These are phyloP conservation scores for Aspergillus floridensis DNA, from an alignment of 2,329 filamentous ascomycete genomes.

Conservation along the genomic window DNA sequence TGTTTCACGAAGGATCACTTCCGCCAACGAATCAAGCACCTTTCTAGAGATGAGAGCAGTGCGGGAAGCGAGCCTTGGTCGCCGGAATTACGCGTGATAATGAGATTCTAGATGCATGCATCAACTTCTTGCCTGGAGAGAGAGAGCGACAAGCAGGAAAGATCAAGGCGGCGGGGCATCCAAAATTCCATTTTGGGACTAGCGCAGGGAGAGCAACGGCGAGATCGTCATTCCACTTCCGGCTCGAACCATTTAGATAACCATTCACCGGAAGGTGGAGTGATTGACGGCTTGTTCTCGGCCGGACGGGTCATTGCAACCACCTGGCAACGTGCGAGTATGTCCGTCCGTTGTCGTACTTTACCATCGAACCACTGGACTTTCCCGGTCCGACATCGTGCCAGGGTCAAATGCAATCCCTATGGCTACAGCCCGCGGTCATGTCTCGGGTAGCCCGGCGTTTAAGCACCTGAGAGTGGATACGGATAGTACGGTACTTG, in stretches of 20 bases:
- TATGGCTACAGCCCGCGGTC: not conserved
- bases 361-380: not conserved
- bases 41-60: not conserved
- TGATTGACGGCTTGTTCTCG: not conserved
- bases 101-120: conserved; percentile 2
- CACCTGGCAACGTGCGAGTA: not conserved
- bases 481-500: not conserved
- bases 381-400: not conserved
- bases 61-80: not conserved
- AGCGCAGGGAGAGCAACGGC: not conserved
- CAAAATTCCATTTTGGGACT: conserved; percentile 5
- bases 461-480: too few relatives aligned
- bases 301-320: not conserved
- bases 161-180: not conserved
- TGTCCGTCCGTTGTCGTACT: not conserved
- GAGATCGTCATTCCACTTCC: not conserved
- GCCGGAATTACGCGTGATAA: not conserved
- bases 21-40: not conserved
- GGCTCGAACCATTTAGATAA: too few relatives aligned
- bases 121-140: not conserved
- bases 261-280: not conserved
- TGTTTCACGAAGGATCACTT: not conserved
- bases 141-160: not conserved
- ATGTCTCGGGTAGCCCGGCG: not conserved
- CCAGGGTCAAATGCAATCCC: not conserved